phyloP scores from a whole-genome alignment of 305 asterid genomes.

The Fraxinus sp. region DNA sequence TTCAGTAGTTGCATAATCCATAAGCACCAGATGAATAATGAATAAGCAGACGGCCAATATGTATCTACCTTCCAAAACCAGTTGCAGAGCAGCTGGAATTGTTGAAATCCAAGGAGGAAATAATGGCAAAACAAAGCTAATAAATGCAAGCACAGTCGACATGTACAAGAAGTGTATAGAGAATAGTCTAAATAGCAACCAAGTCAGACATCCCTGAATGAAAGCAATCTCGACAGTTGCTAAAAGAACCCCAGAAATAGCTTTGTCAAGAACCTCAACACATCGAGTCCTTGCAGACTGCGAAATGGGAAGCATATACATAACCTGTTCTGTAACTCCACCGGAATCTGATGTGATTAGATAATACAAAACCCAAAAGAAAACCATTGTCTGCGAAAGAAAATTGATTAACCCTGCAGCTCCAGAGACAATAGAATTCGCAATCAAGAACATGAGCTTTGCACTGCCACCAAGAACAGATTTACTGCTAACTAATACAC shows the following conservation, averaged over 20 bases:
- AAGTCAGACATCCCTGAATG: constrained; percentile 88
- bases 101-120: constrained; percentile 82
- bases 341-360: constrained; percentile 91
- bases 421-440: constrained; percentile 76
- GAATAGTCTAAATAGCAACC: constrained; percentile 79
- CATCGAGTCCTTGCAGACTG: constrained; percentile 64
- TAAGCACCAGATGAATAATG: constrained; percentile 62
- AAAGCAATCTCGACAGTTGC: constrained; percentile 89
- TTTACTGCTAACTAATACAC: constrained; percentile 59
- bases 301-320: constrained; percentile 82
- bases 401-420: constrained; percentile 84
- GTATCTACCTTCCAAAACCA: constrained; percentile 77
- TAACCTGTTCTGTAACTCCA: constrained; percentile 89
- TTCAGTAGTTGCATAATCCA: constrained; percentile 82
- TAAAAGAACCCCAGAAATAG: constrained; percentile 78
- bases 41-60: constrained; percentile 53
- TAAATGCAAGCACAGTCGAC: constrained; percentile 83
- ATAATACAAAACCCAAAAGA: constrained; percentile 83
- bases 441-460: constrained; percentile 59
- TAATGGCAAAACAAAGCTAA: constrained; percentile 78
- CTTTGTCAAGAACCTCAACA: constrained; percentile 87
- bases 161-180: constrained; percentile 79
- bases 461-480: constrained; percentile 79
- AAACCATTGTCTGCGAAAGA: constrained; percentile 78
- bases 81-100: constrained; percentile 74